phyloP scores from a whole-genome alignment of 495 filamentous ascomycete species.

The Parmelia sp. region DNA sequence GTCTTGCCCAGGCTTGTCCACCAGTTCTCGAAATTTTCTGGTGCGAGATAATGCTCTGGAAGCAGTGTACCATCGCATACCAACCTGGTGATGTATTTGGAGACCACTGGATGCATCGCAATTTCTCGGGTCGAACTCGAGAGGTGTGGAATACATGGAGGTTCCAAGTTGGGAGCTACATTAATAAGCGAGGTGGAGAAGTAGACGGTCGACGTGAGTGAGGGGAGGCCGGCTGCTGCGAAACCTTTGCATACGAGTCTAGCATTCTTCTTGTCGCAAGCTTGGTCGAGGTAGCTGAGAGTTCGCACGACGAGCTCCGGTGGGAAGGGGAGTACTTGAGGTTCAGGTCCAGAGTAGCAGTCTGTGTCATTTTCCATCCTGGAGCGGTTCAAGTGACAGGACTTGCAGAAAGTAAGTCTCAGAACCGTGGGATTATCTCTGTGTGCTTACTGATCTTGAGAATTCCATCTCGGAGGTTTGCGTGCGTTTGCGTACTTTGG shows the following conservation, averaged over 20 bases:
- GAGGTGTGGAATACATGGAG: not conserved
- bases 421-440: not conserved
- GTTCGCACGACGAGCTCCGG: not conserved
- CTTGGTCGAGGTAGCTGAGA: not conserved
- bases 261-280: not conserved
- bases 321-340: not conserved
- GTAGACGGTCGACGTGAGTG: not conserved
- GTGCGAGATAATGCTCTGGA: not conserved
- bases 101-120: not conserved
- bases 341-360: not conserved
- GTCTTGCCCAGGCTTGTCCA: not conserved
- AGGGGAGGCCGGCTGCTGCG: not conserved
- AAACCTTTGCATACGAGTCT: slow-evolving; percentile 3
- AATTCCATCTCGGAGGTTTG: not conserved
- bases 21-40: not conserved
- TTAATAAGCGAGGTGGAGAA: slow-evolving; percentile 3
- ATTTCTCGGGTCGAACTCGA: not conserved
- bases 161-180: not conserved
- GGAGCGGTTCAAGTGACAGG: not conserved
- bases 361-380: not conserved
- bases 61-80: not conserved
- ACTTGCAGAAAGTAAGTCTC: not conserved
- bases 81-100: not conserved
- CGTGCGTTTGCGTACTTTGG: not conserved
- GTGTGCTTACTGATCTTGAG: not conserved